Evolutionary conservation across 2,329 filamentous ascomycete species (phyloP).

Genomic region (Alternaria consortialis): DNA sequence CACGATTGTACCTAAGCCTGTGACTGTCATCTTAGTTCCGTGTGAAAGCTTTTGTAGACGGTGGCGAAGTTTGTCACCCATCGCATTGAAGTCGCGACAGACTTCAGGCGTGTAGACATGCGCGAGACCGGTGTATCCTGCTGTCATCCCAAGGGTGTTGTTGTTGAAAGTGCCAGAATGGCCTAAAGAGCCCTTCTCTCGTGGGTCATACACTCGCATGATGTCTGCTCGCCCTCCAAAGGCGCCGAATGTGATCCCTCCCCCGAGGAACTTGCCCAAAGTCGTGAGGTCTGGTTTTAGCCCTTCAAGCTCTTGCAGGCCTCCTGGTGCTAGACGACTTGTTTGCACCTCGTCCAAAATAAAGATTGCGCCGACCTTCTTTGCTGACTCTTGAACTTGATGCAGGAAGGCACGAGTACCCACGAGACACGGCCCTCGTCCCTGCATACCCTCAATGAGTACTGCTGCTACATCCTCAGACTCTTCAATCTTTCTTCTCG

Average conservation of each 20-base stretch:
- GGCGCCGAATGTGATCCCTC: slow-evolving; percentile 71
- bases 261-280: slow-evolving; percentile 73
- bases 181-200: slow-evolving; percentile 51
- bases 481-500: slow-evolving; percentile 54
- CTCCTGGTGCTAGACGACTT: slow-evolving; percentile 33
- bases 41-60: slow-evolving; percentile 36
- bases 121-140: slow-evolving; percentile 57
- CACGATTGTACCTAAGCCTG: slow-evolving; percentile 49
- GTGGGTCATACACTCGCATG: slow-evolving; percentile 67
- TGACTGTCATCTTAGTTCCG: slow-evolving; percentile 50
- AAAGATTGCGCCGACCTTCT: slow-evolving; percentile 64
- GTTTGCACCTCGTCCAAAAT: slow-evolving; percentile 70
- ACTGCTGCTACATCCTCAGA: slow-evolving; percentile 66
- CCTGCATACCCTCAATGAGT: slow-evolving; percentile 73
- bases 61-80: slow-evolving; percentile 44
- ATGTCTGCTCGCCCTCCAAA: slow-evolving; percentile 69
- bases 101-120: slow-evolving; percentile 42
- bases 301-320: slow-evolving; percentile 30
- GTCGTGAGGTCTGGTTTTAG: slow-evolving; percentile 60
- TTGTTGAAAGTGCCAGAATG: slow-evolving; percentile 76
- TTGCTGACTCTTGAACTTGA: slow-evolving; percentile 60
- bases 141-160: slow-evolving; percentile 68
- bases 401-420: slow-evolving; percentile 62
- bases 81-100: slow-evolving; percentile 38
- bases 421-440: slow-evolving; percentile 66